Evolutionary conservation across 257 asterid species (phyloP).

Genomic region (Rehmannia glutinosa): DNA sequence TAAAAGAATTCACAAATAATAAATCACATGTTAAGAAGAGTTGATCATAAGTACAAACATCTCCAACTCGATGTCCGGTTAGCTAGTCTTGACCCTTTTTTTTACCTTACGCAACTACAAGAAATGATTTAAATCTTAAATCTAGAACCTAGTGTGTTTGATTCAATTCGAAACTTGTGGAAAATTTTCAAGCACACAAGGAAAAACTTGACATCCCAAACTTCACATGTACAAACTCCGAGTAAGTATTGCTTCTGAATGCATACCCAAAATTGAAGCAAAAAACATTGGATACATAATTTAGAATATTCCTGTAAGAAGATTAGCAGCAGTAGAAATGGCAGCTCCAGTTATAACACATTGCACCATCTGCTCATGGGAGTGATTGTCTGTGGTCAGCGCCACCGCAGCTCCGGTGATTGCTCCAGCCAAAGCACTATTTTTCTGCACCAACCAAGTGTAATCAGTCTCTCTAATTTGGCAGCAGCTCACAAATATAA

Average conservation of each 20-base stretch:
- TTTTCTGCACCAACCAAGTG: conserved; percentile 55
- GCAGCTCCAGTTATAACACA: conserved; percentile 94
- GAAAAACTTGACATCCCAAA: not conserved
- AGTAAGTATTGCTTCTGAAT: not conserved
- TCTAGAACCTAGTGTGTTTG: not conserved
- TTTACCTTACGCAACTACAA: too few relatives aligned
- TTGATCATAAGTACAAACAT: too few relatives aligned
- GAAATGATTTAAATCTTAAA: too few relatives aligned
- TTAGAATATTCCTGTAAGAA: conserved; percentile 77
- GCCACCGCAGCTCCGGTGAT: conserved; percentile 86
- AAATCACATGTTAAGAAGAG: too few relatives aligned
- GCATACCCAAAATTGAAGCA: too few relatives aligned
- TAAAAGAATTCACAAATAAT: too few relatives aligned
- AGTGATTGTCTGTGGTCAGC: conserved; percentile 49
- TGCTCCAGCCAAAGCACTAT: conserved; percentile 89
- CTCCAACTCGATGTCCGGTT: too few relatives aligned
- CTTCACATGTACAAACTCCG: too few relatives aligned
- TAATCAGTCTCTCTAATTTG: too few relatives aligned
- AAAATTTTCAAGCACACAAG: not conserved
- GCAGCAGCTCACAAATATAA: too few relatives aligned
- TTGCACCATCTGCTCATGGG: conserved; percentile 80
- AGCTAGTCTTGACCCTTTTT: too few relatives aligned
- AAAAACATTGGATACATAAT: too few relatives aligned
- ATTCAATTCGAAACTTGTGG: not conserved
- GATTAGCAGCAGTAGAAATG: conserved; percentile 79